Base-by-base conservation (phyloP, 371 early-diverging fungal genomes). In the Mucor plumbeus region DNA sequence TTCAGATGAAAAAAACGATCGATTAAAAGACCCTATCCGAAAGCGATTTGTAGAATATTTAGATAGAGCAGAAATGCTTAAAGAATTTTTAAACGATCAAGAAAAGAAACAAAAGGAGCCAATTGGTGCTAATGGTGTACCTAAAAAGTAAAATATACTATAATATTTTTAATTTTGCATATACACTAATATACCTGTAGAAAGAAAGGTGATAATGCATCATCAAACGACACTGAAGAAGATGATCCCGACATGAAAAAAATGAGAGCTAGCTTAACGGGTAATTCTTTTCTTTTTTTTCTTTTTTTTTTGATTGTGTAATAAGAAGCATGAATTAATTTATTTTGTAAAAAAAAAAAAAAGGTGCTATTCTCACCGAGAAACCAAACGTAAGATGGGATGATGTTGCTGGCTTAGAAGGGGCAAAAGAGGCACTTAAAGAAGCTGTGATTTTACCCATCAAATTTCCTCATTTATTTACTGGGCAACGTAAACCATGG, bases 381-480 rank as follows among this genome's bases (percentile, higher is more conserved):
- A 97, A 95, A 70, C 98, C 97, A 36, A 95, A 97, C 79, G 93
- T 98, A 43, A 89, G 85, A 59, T 98, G 98, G 97, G 90, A 91
- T 9, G 99, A 99, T 82, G 94, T 99, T 54, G 99, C 99, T 34
- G 99, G 99, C 38, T 81, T 99, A 73, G 99, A 99, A 69, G 91
- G 85, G 5, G 99, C 99, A 50, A 99, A 99, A 84, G 97, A 98
- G 78, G 95, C 99, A 54, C 87, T 99, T 64, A 95, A 97, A 77
- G 99, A 99, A 81, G 97, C 98, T 3, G 98, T 99, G 11, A 99
- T 99, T 73, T 82, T 99, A 61, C 99, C 99, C 3, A 94, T 99
- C 73, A 92, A 93, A 75, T 98, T 98, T 69, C 96, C 97, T 53
- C 97, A 98, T 61, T 82, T 99, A 56, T 99, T 99, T 68, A 95